Evolutionary conservation across 1,284 basidiomycete genomes (phyloP).

Genomic region (Polyporus tsugae): DNA sequence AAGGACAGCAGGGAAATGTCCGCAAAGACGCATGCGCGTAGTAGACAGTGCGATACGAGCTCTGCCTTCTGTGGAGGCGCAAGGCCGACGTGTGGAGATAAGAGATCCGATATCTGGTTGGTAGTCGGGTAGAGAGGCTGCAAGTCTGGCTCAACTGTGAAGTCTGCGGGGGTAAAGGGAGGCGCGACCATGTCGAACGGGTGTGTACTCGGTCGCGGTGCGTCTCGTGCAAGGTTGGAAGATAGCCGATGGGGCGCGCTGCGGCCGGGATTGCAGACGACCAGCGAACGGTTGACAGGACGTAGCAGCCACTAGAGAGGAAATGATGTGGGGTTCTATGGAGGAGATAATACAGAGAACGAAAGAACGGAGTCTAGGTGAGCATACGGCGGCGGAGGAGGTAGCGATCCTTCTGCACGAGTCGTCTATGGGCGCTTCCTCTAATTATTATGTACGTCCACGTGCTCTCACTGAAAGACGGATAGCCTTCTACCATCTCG

Average conservation of each 20-base stretch:
- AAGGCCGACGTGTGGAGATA: slow-evolving; percentile 73
- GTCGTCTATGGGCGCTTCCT: slow-evolving; percentile 8
- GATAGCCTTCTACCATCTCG: not conserved
- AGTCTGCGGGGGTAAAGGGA: slow-evolving; percentile 49
- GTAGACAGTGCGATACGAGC: slow-evolving; percentile 75
- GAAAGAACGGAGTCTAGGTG: slow-evolving; percentile 6
- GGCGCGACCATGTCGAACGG: slow-evolving; percentile 33
- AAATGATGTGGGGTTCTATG: not conserved
- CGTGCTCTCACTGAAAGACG: not conserved
- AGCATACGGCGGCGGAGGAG: not conserved
- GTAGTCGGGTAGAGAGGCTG: slow-evolving; percentile 78
- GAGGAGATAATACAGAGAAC: not conserved
- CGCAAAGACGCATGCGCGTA: slow-evolving; percentile 78
- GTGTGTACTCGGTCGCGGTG: slow-evolving; percentile 3
- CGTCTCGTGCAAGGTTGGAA: slow-evolving; percentile 8
- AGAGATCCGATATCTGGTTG: slow-evolving; percentile 64
- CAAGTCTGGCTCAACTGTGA: slow-evolving; percentile 78
- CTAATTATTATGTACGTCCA: not conserved
- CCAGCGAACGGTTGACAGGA: not conserved
- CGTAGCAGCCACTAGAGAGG: not conserved
- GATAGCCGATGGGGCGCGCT: not conserved
- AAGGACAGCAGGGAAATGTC: slow-evolving; percentile 77
- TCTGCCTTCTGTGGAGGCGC: slow-evolving; percentile 69
- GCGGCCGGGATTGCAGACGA: not conserved
- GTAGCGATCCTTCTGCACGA: not conserved